These are phyloP conservation scores for Naumovozyma dairenensis DNA, from an alignment of 805 yeast genomes.

Conservation along the genomic window DNA sequence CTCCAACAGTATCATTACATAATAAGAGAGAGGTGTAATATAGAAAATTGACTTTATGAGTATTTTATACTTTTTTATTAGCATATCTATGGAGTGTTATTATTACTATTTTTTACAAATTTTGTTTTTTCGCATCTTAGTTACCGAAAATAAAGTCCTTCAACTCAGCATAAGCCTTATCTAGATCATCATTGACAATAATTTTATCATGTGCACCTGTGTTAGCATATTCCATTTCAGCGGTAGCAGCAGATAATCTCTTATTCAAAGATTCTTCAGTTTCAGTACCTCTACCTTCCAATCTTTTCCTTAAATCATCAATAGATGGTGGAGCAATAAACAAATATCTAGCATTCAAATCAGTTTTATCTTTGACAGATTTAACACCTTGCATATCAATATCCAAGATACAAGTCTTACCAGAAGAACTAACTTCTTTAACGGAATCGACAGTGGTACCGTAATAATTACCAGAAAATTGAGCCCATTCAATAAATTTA, in stretches of 20 bases:
- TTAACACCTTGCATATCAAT: conserved; percentile 99
- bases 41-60: too few species aligned
- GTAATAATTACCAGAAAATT: conserved; percentile 93
- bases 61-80: too few species aligned
- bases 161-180: conserved; percentile 75
- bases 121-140: too few species aligned
- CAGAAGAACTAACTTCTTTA: conserved; percentile 42
- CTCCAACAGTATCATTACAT: too few species aligned
- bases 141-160: conserved; percentile 59
- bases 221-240: conserved; percentile 81
- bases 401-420: conserved; percentile 81
- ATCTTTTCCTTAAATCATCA: conserved; percentile 64
- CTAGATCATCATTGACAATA: conserved; percentile 86
- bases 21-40: too few species aligned
- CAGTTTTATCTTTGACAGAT: conserved; percentile 65
- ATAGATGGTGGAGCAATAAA: conserved; percentile 90
- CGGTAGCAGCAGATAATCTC: conserved; percentile 77
- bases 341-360: conserved; percentile 73
- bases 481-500: conserved; percentile 94
- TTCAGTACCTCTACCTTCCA: conserved; percentile 90
- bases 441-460: conserved; percentile 90
- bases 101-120: too few species aligned
- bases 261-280: conserved; percentile 74
- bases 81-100: not conserved
- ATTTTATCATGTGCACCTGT: conserved; percentile 88